Evolutionary conservation across 2,329 filamentous ascomycete genomes (phyloP), one percentile per base, ranked within the genome.

Genomic region (Cercospora sp.): DNA sequence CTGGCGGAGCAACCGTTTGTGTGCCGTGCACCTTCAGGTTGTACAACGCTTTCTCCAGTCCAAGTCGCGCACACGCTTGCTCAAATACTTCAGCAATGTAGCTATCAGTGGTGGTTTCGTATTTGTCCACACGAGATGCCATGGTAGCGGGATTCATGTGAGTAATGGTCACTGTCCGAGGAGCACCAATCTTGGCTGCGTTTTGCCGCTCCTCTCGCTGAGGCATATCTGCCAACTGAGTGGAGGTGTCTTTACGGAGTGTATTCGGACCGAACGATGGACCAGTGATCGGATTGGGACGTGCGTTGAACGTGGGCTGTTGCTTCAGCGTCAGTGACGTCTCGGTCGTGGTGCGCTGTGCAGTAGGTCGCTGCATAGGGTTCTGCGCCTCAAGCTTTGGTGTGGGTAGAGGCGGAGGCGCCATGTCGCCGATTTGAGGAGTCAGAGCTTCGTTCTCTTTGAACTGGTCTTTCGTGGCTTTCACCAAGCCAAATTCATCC

Each of bases 31-130:
- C 85, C 79, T 92, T 93, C 70, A 96, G 85, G 5, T 94, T 90
- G 77, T 93, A 91, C 66, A 90, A 87, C 18, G 86, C 90, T 81
- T 93, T 93, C 77, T 95, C 92, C 0, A 95, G 83, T 67, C 91
- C 88, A 53, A 93, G 85, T 79, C 91, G 92, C 51, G 89, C 87
- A 77, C 92, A 95, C 2, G 92, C 89, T 71, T 89, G 84, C 75
- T 94, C 91, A 62, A 94, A 87, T 30, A 95, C 88, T 77, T 95
- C 91, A 53, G 90, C 91, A 55, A 95, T 87, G 77, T 94, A 95
- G 31, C 90, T 94, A 72, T 94, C 91, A 0, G 91, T 93, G 0
- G 90, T 94, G 57, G 92, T 91, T 69, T 73, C 70, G 91, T 88
- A 18, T 94, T 81, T 1, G 89, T 90, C 26, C 92, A 86, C 81